A percentile compares a stretch with the other conserved stretches of the same genome.
These are phyloP conservation scores for Aureobasidium musti DNA, from an alignment of 2,329 filamentous ascomycete genomes.

Conservation along the genomic window DNA sequence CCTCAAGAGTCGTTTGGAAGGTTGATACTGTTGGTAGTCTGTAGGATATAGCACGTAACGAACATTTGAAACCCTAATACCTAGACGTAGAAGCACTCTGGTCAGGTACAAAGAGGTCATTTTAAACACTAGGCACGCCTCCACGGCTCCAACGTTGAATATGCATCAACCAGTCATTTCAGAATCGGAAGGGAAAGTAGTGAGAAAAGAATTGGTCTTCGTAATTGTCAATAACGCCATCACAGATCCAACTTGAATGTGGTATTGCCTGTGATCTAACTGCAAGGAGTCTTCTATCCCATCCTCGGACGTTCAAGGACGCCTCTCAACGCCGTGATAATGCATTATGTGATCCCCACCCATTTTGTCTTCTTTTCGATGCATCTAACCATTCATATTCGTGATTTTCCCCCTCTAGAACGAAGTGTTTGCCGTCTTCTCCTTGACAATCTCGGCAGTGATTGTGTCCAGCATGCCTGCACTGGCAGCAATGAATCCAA, in stretches of 20 bases:
- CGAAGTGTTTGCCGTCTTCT: slow-evolving; percentile 29
- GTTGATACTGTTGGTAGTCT: neutral
- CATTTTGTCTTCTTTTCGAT: slow-evolving; percentile 13
- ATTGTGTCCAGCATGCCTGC: slow-evolving; percentile 64
- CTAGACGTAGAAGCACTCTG: neutral
- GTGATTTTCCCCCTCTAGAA: slow-evolving; percentile 26
- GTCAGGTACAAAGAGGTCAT: neutral
- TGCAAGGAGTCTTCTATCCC: slow-evolving; percentile 10
- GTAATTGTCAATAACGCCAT: neutral
- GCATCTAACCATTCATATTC: slow-evolving; percentile 25
- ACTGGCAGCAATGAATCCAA: slow-evolving; percentile 81
- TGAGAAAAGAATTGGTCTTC: neutral
- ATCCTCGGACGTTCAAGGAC: slow-evolving; percentile 3
- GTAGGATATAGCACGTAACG: slow-evolving; percentile 22
- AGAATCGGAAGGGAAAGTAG: neutral
- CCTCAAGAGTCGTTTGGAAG: slow-evolving; percentile 72
- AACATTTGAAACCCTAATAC: neutral
- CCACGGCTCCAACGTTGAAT: neutral
- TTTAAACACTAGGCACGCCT: neutral
- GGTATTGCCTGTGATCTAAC: neutral
- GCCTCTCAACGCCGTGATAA: slow-evolving; percentile 19
- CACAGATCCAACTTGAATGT: neutral
- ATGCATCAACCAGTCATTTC: neutral
- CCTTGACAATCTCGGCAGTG: slow-evolving; percentile 36
- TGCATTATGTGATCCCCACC: slow-evolving; percentile 2